phyloP scores from a whole-genome alignment of 768 basidiomycete species.

The Russula olivacea region DNA sequence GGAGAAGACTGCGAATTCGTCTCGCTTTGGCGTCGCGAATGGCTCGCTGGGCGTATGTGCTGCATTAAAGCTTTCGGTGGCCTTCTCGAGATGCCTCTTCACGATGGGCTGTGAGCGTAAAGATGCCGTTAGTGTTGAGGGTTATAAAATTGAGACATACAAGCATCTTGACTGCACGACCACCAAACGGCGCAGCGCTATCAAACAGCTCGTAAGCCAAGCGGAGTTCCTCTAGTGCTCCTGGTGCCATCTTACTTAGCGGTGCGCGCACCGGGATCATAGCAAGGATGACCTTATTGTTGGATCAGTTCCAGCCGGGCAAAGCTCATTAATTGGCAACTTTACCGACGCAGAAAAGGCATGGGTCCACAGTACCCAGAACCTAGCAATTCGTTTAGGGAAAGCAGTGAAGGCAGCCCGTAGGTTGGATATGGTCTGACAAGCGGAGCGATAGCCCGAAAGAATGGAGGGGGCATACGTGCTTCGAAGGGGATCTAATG shows the following conservation, averaged over 20 bases:
- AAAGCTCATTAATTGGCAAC: neutral
- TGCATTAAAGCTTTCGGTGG: constrained; percentile 34
- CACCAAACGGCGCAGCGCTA: constrained; percentile 53
- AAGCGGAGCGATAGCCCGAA: constrained; percentile 22
- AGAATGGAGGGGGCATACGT: constrained; percentile 20
- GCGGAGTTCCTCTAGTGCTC: constrained; percentile 61
- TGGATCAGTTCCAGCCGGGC: neutral
- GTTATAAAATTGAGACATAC: constrained; percentile 35
- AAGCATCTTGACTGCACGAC: constrained; percentile 64
- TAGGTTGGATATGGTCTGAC: constrained; percentile 15
- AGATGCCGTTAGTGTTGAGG: neutral
- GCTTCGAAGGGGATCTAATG: constrained; percentile 51
- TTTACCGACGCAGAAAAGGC: constrained; percentile 21
- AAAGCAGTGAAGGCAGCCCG: constrained; percentile 8
- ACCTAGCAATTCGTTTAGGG: constrained; percentile 16
- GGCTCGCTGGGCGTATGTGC: constrained; percentile 53
- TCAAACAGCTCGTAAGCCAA: constrained; percentile 60
- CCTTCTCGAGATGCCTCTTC: constrained; percentile 54
- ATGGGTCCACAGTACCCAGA: constrained; percentile 24
- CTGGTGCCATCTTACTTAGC: constrained; percentile 61
- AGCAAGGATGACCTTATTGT: constrained; percentile 55
- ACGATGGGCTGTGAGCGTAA: constrained; percentile 51
- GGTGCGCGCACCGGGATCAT: constrained; percentile 68
- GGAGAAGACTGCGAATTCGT: constrained; percentile 70
- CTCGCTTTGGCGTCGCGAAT: constrained; percentile 51